Evolutionary conservation across 495 filamentous ascomycete genomes (phyloP).

Genomic region (Trichocladium antarcticum): DNA sequence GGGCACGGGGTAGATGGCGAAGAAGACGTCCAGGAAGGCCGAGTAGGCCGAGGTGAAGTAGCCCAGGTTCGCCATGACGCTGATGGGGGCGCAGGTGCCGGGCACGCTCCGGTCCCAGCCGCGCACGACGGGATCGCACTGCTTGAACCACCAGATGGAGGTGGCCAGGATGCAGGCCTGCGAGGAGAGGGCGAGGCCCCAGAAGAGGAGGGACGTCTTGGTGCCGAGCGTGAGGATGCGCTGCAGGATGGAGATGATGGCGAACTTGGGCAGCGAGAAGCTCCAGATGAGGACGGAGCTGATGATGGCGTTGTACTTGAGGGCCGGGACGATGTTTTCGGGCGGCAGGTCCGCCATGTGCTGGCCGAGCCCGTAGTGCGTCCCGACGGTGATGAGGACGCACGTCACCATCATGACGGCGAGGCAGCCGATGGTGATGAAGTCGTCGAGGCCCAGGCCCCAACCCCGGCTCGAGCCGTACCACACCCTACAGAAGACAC

Average conservation of each 20-base stretch:
- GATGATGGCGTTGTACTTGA: conserved; percentile 5
- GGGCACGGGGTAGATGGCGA: conserved; percentile 2
- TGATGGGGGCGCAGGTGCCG: not conserved
- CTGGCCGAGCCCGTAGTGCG: conserved; percentile 4
- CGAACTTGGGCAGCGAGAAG: conserved; percentile 8
- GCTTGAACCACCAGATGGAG: conserved; percentile 7
- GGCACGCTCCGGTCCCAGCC: not conserved
- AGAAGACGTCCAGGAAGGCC: conserved; percentile 7
- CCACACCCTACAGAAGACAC: not conserved
- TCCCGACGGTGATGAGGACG: conserved; percentile 3
- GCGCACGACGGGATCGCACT: conserved; percentile 1
- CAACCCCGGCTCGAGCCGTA: not conserved
- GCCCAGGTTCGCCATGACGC: conserved; percentile 2
- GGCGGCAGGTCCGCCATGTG: not conserved
- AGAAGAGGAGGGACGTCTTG: conserved; percentile 1
- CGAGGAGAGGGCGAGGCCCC: conserved; percentile 1
- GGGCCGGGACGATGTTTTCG: not conserved
- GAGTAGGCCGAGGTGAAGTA: conserved; percentile 6
- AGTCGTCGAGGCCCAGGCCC: conserved; percentile 7
- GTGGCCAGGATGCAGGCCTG: conserved; percentile 6
- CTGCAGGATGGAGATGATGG: conserved; percentile 3
- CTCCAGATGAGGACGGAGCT: conserved; percentile 5
- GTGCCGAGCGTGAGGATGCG: conserved; percentile 3
- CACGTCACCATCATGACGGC: conserved; percentile 5
- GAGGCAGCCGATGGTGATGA: conserved; percentile 6